Conservation (phyloP, 2,329 filamentous ascomycete species). For the Aspergillus candidus region DNA sequence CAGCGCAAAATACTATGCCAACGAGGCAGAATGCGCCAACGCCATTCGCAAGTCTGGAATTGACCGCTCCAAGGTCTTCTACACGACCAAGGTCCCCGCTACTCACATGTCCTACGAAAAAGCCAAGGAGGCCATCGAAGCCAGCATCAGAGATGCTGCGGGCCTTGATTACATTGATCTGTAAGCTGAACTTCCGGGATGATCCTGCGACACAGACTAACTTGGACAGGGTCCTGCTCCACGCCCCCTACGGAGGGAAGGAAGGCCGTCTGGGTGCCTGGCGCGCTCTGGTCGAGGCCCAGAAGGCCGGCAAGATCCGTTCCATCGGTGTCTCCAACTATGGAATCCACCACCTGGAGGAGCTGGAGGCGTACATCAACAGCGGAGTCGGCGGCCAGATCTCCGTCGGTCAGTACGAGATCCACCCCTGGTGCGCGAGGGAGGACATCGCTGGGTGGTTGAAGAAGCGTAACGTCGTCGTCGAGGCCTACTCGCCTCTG, state of each 20-base stretch:
- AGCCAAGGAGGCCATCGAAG: slow-evolving; percentile 58
- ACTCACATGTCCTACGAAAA: slow-evolving; percentile 55
- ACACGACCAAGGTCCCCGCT: slow-evolving; percentile 56
- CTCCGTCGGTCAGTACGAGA: slow-evolving; percentile 79
- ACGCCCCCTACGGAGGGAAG: slow-evolving; percentile 35
- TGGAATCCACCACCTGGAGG: slow-evolving; percentile 35
- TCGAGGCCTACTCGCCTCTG: slow-evolving; percentile 52
- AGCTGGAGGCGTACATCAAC: slow-evolving; percentile 37
- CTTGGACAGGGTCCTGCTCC: slow-evolving; percentile 30
- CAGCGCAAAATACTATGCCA: slow-evolving; percentile 52
- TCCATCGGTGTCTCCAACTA: slow-evolving; percentile 40
- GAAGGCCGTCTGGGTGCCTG: slow-evolving; percentile 35
- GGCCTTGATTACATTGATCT: slow-evolving; percentile 63
- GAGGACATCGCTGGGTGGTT: slow-evolving; percentile 76
- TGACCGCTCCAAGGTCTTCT: slow-evolving; percentile 53
- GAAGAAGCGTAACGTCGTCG: slow-evolving; percentile 53
- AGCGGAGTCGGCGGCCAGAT: slow-evolving; percentile 55
- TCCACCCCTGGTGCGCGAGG: slow-evolving; percentile 84
- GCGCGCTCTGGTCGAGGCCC: slow-evolving; percentile 37
- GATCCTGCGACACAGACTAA: not conserved
- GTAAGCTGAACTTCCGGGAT: slow-evolving; percentile 28
- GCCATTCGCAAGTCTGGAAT: slow-evolving; percentile 50
- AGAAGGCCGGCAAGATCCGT: slow-evolving; percentile 34
- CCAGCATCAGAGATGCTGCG: slow-evolving; percentile 56
- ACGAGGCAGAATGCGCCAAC: slow-evolving; percentile 50